Conservation (phyloP, 2,329 filamentous ascomycete genomes). For the Lecanoromycetidae sp. region DNA sequence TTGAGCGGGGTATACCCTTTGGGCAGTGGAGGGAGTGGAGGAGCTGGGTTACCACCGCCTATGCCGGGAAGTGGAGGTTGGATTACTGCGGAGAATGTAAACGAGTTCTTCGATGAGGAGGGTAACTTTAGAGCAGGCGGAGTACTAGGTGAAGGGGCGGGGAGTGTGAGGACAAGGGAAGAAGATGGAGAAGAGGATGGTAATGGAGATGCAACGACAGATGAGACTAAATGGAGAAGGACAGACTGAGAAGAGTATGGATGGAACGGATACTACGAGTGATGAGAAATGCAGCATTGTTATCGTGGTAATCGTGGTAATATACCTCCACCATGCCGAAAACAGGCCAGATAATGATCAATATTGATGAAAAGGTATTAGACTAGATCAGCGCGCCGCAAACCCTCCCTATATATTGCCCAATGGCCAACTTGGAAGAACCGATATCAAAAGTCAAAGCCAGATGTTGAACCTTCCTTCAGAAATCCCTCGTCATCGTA, state of each 20-base stretch:
- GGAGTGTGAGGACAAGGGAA: constrained; percentile 33
- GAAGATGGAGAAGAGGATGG: constrained; percentile 31
- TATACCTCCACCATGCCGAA: no score
- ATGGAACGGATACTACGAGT: neutral
- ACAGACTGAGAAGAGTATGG: constrained; percentile 28
- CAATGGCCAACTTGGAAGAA: neutral
- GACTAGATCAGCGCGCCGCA: no score
- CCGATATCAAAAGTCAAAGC: neutral
- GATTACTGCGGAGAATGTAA: constrained; percentile 81
- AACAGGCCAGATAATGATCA: no score
- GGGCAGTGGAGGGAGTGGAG: constrained; percentile 25
- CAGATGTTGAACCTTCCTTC: constrained; percentile 14
- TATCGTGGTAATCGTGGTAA: no score
- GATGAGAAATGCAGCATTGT: neutral
- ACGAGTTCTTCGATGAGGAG: constrained; percentile 68
- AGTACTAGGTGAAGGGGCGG: constrained; percentile 20
- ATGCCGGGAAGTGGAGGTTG: constrained; percentile 39
- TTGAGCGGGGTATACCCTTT: constrained; percentile 26
- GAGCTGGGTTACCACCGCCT: constrained; percentile 34
- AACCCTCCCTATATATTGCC: no score
- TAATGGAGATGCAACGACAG: constrained; percentile 21
- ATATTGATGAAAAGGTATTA: no score
- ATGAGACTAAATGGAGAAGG: constrained; percentile 41
- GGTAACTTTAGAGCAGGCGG: constrained; percentile 58
- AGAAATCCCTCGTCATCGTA: constrained; percentile 33